These are phyloP conservation scores for Chalaropsis thielavioides DNA, from an alignment of 2,329 filamentous ascomycete species.

Conservation along the genomic window DNA sequence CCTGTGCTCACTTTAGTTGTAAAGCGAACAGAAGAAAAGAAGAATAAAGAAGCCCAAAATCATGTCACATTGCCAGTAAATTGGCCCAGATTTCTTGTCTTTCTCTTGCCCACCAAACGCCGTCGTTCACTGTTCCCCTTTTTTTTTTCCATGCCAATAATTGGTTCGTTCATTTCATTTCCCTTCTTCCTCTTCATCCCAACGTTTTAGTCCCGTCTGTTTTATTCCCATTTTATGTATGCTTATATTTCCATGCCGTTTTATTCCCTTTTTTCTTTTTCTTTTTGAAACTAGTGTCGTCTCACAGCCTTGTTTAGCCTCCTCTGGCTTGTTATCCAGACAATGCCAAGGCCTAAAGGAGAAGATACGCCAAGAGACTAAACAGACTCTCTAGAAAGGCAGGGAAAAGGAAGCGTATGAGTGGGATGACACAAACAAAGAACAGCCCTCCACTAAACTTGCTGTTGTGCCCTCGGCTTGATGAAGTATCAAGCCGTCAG, in stretches of 20 bases:
- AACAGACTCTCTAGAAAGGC: background rate
- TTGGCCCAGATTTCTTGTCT: background rate
- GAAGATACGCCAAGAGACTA: background rate
- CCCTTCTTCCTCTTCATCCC: background rate
- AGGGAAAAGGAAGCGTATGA: too few relatives aligned
- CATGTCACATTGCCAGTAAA: background rate
- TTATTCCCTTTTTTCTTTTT: background rate
- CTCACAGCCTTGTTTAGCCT: background rate
- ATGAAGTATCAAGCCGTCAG: too few relatives aligned
- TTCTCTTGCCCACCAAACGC: background rate
- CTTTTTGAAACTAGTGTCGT: slow-evolving; percentile 3
- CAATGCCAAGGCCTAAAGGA: background rate
- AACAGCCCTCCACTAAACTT: too few relatives aligned
- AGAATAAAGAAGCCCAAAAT: background rate
- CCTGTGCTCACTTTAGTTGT: background rate
- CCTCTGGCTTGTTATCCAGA: background rate
- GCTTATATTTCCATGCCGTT: background rate
- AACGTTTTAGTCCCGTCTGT: background rate
- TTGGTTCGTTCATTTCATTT: background rate
- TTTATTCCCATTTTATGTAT: background rate
- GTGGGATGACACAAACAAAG: too few relatives aligned
- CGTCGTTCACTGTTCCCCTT: background rate
- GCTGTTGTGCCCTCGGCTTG: too few relatives aligned
- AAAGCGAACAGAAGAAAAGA: background rate
- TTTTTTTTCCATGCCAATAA: background rate